A percentile compares a stretch with the other conserved stretches of the same genome.
Evolutionary conservation across 1,139 yeast genomes (phyloP).

Genomic region (Scheffersomyces quercinus): DNA sequence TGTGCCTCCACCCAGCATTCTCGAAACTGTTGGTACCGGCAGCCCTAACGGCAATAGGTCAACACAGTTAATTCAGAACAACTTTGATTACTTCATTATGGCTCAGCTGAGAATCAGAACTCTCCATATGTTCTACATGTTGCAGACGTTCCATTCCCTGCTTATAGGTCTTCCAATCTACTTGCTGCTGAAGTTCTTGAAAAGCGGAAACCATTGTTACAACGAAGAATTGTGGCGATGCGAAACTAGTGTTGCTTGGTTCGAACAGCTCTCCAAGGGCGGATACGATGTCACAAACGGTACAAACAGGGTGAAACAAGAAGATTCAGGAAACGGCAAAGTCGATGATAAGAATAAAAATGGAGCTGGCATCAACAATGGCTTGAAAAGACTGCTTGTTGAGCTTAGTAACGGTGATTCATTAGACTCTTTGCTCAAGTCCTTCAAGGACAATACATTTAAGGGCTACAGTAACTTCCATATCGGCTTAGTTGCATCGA

Average conservation of each 20-base stretch:
- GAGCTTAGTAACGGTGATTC: constrained; percentile 59
- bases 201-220: constrained; percentile 75
- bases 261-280: constrained; percentile 17
- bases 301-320: background rate
- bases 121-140: constrained; percentile 72
- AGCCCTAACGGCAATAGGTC: constrained; percentile 8
- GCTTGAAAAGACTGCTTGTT: constrained; percentile 31
- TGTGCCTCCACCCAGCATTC: constrained; percentile 51
- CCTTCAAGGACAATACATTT: constrained; percentile 29
- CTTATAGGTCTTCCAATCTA: constrained; percentile 62
- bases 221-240: constrained; percentile 73
- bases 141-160: constrained; percentile 70
- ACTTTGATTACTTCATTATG: constrained; percentile 72
- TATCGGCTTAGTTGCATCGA: background rate
- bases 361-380: constrained; percentile 13
- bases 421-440: constrained; percentile 50
- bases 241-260: constrained; percentile 61
- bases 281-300: background rate
- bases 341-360: constrained; percentile 15
- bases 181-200: constrained; percentile 57
- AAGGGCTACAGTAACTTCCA: background rate
- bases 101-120: constrained; percentile 88
- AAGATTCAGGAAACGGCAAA: constrained; percentile 12
- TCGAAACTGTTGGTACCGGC: constrained; percentile 4
- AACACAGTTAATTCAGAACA: constrained; percentile 34